Evolutionary conservation across 2,329 filamentous ascomycete species (phyloP).

Genomic region (Pseudofabraea citricarpa): DNA sequence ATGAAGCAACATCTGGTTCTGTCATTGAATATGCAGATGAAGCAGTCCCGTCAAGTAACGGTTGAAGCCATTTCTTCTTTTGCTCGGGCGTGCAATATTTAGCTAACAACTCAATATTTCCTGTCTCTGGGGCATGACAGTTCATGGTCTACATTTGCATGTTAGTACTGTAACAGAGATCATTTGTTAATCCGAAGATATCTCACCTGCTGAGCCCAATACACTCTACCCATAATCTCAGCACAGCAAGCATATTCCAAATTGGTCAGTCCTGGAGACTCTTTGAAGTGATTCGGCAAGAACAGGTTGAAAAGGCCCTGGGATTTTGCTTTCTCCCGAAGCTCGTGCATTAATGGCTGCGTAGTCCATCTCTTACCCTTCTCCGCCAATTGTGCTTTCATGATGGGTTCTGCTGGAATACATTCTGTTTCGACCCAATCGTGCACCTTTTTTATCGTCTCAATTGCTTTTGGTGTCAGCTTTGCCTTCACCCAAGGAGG

Average conservation of each 20-base stretch:
- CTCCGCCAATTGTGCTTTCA: conserved; percentile 33
- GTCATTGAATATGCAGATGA: conserved; percentile 47
- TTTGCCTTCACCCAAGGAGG: conserved; percentile 35
- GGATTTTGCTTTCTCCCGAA: conserved; percentile 36
- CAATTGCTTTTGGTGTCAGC: conserved; percentile 30
- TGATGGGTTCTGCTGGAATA: conserved; percentile 36
- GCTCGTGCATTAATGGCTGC: conserved; percentile 35
- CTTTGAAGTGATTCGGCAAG: conserved; percentile 34
- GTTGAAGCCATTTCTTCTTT: conserved; percentile 44
- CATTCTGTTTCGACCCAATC: conserved; percentile 40
- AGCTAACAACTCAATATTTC: conserved; percentile 47
- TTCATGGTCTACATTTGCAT: conserved; percentile 32
- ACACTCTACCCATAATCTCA: conserved; percentile 40
- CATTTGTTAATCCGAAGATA: background rate
- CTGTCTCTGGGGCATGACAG: conserved; percentile 41
- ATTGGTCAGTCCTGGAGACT: conserved; percentile 39
- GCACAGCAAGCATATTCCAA: conserved; percentile 40
- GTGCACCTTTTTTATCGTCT: conserved; percentile 36
- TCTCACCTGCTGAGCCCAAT: conserved; percentile 32
- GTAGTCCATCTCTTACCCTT: conserved; percentile 31
- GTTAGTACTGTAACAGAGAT: background rate
- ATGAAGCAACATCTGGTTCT: conserved; percentile 44
- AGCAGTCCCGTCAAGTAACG: conserved; percentile 42
- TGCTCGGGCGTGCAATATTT: conserved; percentile 46
- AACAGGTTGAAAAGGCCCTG: conserved; percentile 35